These are phyloP conservation scores for Leishmania arabica DNA, from an alignment of 208 protist species.

Conservation along the genomic window DNA sequence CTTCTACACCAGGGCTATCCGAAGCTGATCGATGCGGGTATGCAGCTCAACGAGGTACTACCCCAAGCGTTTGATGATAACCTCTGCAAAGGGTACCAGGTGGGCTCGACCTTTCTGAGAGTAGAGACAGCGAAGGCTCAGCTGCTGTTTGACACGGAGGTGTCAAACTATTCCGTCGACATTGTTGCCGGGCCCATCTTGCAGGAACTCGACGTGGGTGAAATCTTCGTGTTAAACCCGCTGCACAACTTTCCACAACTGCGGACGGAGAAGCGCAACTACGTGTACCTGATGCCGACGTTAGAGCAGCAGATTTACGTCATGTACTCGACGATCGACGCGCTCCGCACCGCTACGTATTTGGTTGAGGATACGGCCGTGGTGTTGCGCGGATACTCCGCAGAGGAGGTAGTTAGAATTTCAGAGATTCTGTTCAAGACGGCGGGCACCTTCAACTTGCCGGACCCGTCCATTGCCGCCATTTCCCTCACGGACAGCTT, in stretches of 20 bases:
- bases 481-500: background rate
- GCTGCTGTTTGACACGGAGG: conserved; percentile 2
- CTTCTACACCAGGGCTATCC: background rate
- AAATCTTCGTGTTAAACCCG: background rate
- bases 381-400: conserved; percentile 10
- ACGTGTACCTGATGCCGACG: conserved; percentile 33
- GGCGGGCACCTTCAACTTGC: conserved; percentile 14
- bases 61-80: background rate
- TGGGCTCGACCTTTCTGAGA: background rate
- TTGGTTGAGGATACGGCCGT: background rate
- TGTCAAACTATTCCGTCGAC: conserved; percentile 16
- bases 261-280: conserved; percentile 10
- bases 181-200: conserved; percentile 9
- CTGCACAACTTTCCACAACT: conserved; percentile 1
- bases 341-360: background rate
- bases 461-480: background rate
- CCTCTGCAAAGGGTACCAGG: background rate
- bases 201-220: background rate
- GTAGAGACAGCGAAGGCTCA: background rate
- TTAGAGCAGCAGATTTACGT: conserved; percentile 41
- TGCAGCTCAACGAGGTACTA: background rate
- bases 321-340: conserved; percentile 9
- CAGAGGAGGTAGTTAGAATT: background rate
- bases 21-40: background rate
- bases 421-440: conserved; percentile 6